These are phyloP conservation scores for Trametes elegans DNA, from an alignment of 768 basidiomycete species.

Conservation along the genomic window DNA sequence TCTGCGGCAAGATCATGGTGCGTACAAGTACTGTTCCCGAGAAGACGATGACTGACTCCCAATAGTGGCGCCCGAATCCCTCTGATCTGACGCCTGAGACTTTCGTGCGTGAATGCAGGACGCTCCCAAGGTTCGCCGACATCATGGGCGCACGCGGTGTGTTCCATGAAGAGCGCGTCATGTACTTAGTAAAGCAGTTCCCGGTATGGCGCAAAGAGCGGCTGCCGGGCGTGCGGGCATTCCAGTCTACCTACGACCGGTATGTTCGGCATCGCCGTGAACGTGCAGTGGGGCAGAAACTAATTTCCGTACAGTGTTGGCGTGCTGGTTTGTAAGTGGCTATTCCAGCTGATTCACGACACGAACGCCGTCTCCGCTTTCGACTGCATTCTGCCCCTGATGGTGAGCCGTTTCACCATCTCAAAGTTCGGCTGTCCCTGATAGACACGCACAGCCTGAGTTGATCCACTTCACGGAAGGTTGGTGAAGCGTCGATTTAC, in stretches of 20 bases:
- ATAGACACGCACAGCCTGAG: slow-evolving; percentile 65
- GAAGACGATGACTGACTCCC: background rate
- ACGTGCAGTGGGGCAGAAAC: background rate
- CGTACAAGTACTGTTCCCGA: background rate
- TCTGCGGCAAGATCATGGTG: slow-evolving; percentile 72
- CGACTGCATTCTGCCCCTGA: slow-evolving; percentile 78
- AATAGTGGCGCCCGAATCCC: slow-evolving; percentile 62
- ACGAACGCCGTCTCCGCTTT: slow-evolving; percentile 73
- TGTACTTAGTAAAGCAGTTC: slow-evolving; percentile 61
- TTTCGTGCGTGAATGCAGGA: slow-evolving; percentile 67
- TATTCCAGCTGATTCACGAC: slow-evolving; percentile 72
- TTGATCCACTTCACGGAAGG: slow-evolving; percentile 74
- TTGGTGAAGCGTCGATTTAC: slow-evolving; percentile 27
- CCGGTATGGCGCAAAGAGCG: slow-evolving; percentile 69
- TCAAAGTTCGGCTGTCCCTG: too few species aligned
- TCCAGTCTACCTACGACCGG: slow-evolving; percentile 86
- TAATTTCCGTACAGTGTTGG: slow-evolving; percentile 44
- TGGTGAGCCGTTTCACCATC: slow-evolving; percentile 46
- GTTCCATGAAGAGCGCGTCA: slow-evolving; percentile 58
- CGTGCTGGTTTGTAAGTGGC: slow-evolving; percentile 71
- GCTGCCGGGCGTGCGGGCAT: slow-evolving; percentile 70
- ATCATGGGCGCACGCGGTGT: slow-evolving; percentile 72
- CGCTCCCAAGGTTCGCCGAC: slow-evolving; percentile 54
- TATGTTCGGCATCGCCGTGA: slow-evolving; percentile 29
- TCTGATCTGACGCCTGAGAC: slow-evolving; percentile 58